Base-by-base conservation (phyloP, 2,329 filamentous ascomycete genomes). In the Hymenotorrendiella dingleyae region DNA sequence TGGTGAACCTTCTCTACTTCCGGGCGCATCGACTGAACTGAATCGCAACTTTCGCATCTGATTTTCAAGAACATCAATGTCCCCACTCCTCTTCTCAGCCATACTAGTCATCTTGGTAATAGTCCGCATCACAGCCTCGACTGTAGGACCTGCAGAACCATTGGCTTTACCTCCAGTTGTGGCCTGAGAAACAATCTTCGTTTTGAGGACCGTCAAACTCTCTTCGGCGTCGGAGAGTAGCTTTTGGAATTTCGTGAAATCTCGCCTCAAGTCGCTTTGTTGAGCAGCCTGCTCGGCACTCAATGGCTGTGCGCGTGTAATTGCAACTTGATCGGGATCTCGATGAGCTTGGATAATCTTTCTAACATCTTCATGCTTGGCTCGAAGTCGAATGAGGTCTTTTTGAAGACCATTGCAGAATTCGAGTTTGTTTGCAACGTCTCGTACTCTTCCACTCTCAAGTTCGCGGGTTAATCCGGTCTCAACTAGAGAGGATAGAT, bases 31-130 rank as follows among this genome's bases (percentile, higher is more conserved):
- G 9, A 47, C 43, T 6, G 61, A 62, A 24, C 52, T 48, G 7
- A 86, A 64, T 6, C 75, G 74, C 17, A 94, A 65, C 60, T 81
- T 86, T 46, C 84, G 81, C 67, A 98, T 79, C 61, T 95, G 86
- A 36, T 82, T 78, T 66, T 97, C 93, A 23, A 97, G 73, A 6
- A 95, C 79, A 61, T 95, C 88, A 40, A 98, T 81, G 56, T 97
- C 91, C 45, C 84, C 86, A 59, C 86, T 93, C 61, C 87, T 86
- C 67, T 88, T 87, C 70, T 97, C 87, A 0, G 86, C 86, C 83
- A 96, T 91, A 46, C 72, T 77, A 24, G 90, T 96, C 84, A 98
- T 90, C 60, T 93, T 95, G 45, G 73, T 72, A 52, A 98, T 94
- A 1, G 93, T 98, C 46, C 86, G 86, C 54, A 90, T 83, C 16